These are phyloP conservation scores for Aphanoascus verrucosus DNA, from an alignment of 2,329 filamentous ascomycete species.

Conservation along the genomic window DNA sequence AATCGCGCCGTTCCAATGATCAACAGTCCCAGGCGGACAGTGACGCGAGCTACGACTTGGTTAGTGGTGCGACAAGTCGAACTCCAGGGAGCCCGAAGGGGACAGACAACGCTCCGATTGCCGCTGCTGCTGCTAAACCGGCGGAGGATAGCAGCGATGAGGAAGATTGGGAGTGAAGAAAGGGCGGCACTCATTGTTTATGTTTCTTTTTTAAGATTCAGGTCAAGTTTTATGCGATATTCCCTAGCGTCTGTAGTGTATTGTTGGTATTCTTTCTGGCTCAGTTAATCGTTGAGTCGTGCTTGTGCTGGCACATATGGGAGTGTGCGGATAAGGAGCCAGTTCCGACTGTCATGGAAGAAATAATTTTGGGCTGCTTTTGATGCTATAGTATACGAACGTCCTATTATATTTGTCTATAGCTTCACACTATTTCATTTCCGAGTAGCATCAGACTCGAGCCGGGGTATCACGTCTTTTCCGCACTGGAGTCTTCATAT, in stretches of 20 bases:
- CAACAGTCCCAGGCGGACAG: constrained; percentile 85
- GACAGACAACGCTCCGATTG: constrained; percentile 37
- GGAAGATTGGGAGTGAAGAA: constrained; percentile 63
- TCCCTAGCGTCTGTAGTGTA: neutral
- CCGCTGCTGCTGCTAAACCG: constrained; percentile 27
- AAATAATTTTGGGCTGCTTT: no score
- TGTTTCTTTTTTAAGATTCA: neutral
- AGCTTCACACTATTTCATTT: no score
- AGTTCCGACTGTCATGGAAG: no score
- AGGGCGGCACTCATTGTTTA: neutral
- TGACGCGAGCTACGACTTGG: constrained; percentile 91
- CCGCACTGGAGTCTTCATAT: no score
- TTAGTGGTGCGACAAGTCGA: constrained; percentile 69
- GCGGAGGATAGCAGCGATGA: constrained; percentile 56
- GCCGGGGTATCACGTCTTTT: no score
- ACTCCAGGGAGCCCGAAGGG: constrained; percentile 58
- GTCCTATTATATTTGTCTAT: no score
- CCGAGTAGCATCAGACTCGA: no score
- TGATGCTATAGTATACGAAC: no score
- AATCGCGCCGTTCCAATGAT: constrained; percentile 65
- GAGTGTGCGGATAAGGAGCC: no score
- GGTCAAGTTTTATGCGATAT: neutral
- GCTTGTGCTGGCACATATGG: no score
- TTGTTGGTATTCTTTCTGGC: neutral
- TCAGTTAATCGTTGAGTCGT: neutral